Evolutionary conservation across 257 asterid genomes (phyloP).

Genomic region (Petunia secreta): DNA sequence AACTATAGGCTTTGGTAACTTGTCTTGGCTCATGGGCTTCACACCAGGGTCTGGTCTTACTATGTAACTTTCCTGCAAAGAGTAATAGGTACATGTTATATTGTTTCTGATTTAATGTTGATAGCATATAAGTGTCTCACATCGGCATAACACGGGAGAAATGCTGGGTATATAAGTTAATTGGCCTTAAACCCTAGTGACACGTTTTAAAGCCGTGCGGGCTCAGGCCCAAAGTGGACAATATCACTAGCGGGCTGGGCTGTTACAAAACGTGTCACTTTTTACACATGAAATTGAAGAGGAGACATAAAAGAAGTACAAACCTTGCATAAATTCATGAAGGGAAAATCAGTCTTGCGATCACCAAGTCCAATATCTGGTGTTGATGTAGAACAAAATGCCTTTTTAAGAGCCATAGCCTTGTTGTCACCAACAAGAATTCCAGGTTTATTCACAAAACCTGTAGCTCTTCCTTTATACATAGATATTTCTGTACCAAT

Average conservation of each 20-base stretch:
- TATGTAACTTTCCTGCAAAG: conserved; percentile 60
- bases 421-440: conserved; percentile 62
- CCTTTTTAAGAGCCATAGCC: conserved; percentile 46
- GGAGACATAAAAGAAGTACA: not conserved
- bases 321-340: conserved; percentile 82
- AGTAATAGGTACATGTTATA: not conserved
- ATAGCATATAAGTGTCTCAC: too few species aligned
- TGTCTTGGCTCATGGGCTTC: conserved; percentile 54
- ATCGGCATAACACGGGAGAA: too few species aligned
- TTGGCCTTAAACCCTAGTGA: too few species aligned
- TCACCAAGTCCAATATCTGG: conserved; percentile 73
- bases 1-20: conserved; percentile 58
- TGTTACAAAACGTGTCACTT: too few species aligned
- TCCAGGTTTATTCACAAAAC: conserved; percentile 55
- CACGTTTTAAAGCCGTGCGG: too few species aligned
- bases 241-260: too few species aligned
- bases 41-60: conserved; percentile 42
- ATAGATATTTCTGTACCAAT: conserved; percentile 67
- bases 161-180: too few species aligned
- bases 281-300: too few species aligned
- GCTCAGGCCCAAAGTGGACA: too few species aligned
- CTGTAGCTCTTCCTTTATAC: conserved; percentile 61
- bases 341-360: conserved; percentile 61
- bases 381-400: conserved; percentile 22
- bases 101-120: too few species aligned